These are phyloP conservation scores for Turritis glabra DNA, from an alignment of 345 rosid species.

Conservation along the genomic window DNA sequence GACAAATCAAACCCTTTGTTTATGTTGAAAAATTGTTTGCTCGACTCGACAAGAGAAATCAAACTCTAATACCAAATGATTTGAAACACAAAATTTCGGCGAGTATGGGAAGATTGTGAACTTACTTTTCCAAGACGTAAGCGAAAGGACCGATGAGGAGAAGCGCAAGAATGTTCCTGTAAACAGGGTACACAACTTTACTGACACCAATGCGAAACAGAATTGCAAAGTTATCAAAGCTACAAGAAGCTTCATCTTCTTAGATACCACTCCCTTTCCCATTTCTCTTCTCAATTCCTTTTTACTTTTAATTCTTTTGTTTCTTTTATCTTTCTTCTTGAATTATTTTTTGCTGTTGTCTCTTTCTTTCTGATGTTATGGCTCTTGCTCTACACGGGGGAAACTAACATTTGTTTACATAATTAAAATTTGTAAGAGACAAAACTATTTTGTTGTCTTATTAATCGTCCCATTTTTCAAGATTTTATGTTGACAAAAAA, in stretches of 20 bases:
- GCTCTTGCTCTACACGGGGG: no score
- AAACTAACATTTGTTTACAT: no score
- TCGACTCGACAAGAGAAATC: not conserved
- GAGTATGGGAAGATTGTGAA: not conserved
- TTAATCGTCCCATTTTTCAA: no score
- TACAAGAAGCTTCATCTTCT: conserved; percentile 57
- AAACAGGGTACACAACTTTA: conserved; percentile 75
- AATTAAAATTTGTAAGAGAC: no score
- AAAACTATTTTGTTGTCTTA: no score
- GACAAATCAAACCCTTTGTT: not conserved
- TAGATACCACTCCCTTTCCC: conserved; percentile 42
- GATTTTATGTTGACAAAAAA: no score
- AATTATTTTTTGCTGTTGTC: no score
- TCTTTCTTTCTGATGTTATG: no score
- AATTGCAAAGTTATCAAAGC: conserved; percentile 85
- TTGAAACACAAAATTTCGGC: no score
- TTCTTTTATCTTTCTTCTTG: not conserved
- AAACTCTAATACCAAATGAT: not conserved
- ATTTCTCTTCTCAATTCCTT: conserved; percentile 34
- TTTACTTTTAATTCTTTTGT: not conserved
- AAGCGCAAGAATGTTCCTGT: conserved; percentile 72
- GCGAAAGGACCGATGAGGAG: conserved; percentile 71
- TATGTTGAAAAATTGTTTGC: not conserved
- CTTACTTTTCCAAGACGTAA: conserved; percentile 69
- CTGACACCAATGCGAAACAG: conserved; percentile 80